Evolutionary conservation across 2,329 filamentous ascomycete species (phyloP), one percentile per base, ranked within the genome.

Genomic region (Aspergillus felis): DNA sequence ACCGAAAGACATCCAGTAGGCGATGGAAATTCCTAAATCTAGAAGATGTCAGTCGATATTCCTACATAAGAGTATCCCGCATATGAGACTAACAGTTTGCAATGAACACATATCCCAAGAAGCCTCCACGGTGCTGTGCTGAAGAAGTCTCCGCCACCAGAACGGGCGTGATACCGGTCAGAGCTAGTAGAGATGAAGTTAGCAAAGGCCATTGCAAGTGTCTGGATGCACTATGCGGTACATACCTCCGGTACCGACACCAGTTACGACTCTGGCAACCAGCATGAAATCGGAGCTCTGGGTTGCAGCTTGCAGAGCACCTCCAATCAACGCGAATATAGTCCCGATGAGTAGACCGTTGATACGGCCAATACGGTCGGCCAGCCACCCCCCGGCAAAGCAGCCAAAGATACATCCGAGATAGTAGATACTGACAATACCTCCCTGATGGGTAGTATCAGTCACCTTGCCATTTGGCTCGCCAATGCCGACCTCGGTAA

Each of bases 351-450:
- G 74, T 46, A 82, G 68, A 50, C 79, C 79, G 55, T 79, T 80
- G 63, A 81, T 82, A 29, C 82, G 79, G n/a, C 82, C 82, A 41
- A 82, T 75, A 22, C 74, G 75, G 63, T 84, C 82, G n/a, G 78
- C 82, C 22, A 79, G 66, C 76, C 78, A 79, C 8, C 74, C 80
- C 10, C 80, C 80, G 10, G 73, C 65, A 61, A 82, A 81, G 63
- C 79, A 82, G 12, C 79, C 80, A 53, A 78, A 76, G 56, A 82
- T 79, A 20, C 73, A 75, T 4, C 81, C 81, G 25, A 83, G 71
- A 61, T 83, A 83, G 63, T 83, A 83, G 2, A 81, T 73, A n/a
- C 80, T 78, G 20, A 81, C 78, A 49, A 83, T 77, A 41, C 81
- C 81, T 7, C 81, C 81, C 64, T 82, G 78, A 57, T 82, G 78